These are phyloP conservation scores for Nelumbo lutea DNA, from an alignment of 164 flowering plant genomes.

Conservation along the genomic window DNA sequence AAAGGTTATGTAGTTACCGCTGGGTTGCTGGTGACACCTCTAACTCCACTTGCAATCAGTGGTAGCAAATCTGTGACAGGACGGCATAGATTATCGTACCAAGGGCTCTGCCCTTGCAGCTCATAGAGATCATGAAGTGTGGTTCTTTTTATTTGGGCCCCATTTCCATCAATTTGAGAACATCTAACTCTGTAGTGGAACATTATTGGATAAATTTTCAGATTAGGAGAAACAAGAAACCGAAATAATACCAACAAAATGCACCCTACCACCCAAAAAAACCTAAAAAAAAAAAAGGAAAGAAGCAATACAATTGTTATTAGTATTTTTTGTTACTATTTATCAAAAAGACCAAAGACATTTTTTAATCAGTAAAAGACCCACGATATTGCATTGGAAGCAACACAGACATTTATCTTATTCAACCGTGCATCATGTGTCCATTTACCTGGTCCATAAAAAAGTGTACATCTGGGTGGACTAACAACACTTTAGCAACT, in stretches of 20 bases:
- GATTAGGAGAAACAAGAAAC: not conserved
- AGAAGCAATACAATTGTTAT: not conserved
- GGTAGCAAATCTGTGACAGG: conserved; percentile 97
- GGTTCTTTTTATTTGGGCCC: conserved; percentile 48
- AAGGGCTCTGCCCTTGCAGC: conserved; percentile 90
- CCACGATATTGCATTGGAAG: too few relatives aligned
- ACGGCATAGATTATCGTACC: conserved; percentile 97
- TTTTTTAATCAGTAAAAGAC: too few relatives aligned
- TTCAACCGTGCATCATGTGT: too few relatives aligned
- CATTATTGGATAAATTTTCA: not conserved
- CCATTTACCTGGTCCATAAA: too few relatives aligned
- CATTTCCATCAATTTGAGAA: conserved; percentile 62
- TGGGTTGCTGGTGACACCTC: conserved; percentile 99
- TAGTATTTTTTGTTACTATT: not conserved
- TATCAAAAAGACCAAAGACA: too few relatives aligned
- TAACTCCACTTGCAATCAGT: conserved; percentile 74
- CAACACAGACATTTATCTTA: too few relatives aligned
- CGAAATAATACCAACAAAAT: not conserved
- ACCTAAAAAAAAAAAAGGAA: not conserved
- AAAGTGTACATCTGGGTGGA: too few relatives aligned
- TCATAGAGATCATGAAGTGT: conserved; percentile 88
- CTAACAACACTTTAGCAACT: too few relatives aligned
- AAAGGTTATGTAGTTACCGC: conserved; percentile 47
- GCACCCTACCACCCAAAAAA: not conserved
- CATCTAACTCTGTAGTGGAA: conserved; percentile 52